phyloP scores from a whole-genome alignment of 2,329 filamentous ascomycete species.

The Trichoderma sp. region DNA sequence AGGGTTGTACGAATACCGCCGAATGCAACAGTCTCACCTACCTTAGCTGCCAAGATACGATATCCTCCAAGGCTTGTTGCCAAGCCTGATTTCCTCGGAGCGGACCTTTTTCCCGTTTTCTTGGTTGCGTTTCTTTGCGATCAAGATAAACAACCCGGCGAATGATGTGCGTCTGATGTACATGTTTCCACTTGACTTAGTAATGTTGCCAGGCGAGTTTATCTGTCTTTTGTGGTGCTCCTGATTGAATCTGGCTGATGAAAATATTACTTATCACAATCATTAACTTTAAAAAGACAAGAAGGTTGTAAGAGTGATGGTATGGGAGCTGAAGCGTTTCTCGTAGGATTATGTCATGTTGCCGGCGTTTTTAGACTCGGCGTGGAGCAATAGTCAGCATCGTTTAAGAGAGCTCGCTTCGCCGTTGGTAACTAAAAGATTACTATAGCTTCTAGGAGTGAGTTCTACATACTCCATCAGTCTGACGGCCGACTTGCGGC shows the following conservation, averaged over 20 bases:
- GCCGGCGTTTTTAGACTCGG: not conserved
- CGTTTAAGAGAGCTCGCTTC: not conserved
- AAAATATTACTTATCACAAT: not conserved
- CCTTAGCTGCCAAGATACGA: not conserved
- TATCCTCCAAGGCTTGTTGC: not conserved
- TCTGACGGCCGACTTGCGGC: not conserved
- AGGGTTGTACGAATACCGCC: not conserved
- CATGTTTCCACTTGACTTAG: not conserved
- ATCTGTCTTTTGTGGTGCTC: not conserved
- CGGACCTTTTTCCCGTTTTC: not conserved
- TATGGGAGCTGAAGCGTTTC: not conserved
- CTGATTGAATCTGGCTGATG: not conserved
- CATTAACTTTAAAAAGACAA: not conserved
- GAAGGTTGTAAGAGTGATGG: not conserved
- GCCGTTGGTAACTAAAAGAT: not conserved
- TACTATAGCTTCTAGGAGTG: not conserved
- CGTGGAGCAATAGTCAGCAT: slow-evolving; percentile 1
- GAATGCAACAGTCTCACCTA: not conserved
- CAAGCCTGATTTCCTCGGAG: not conserved
- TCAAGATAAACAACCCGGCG: not conserved
- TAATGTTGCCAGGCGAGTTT: not conserved
- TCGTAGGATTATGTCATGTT: not conserved
- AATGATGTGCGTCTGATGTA: not conserved
- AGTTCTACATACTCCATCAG: not conserved
- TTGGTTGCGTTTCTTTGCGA: not conserved